phyloP scores from a whole-genome alignment of 768 basidiomycete genomes.

The Hydnomerulius pinastri region DNA sequence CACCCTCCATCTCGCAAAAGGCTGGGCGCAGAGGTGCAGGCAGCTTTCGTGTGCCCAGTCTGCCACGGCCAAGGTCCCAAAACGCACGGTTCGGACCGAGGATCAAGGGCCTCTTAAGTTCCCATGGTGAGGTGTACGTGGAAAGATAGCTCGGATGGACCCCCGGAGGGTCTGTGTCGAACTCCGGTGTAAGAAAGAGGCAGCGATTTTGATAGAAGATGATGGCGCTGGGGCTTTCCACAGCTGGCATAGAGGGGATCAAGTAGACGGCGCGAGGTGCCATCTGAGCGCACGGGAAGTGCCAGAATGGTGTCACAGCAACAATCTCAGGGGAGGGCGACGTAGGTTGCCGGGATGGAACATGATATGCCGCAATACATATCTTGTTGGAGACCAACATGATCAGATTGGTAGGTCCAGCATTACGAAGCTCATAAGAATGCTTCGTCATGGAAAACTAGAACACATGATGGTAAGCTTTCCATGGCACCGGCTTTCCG shows the following conservation, averaged over 20 bases:
- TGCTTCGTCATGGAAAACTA: not conserved
- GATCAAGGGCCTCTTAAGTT: slow-evolving; percentile 5
- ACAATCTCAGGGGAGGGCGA: not conserved
- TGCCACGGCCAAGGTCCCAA: slow-evolving; percentile 12
- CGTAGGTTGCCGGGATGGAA: not conserved
- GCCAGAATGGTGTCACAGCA: slow-evolving; percentile 5
- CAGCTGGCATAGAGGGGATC: slow-evolving; percentile 11
- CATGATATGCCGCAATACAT: not conserved
- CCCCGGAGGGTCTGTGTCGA: slow-evolving; percentile 8
- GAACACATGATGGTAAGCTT: not conserved
- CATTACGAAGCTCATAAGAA: not conserved
- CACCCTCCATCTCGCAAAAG: slow-evolving; percentile 2
- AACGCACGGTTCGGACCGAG: slow-evolving; percentile 15
- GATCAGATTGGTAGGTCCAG: not conserved
- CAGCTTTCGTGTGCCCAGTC: slow-evolving; percentile 4
- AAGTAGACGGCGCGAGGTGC: slow-evolving; percentile 9
- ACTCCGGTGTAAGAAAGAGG: slow-evolving; percentile 10
- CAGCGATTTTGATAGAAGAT: slow-evolving; percentile 10
- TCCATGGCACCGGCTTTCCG: not conserved
- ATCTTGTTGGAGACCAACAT: not conserved
- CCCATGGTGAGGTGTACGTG: slow-evolving; percentile 8
- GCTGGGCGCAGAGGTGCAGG: slow-evolving; percentile 5
- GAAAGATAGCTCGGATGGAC: slow-evolving; percentile 15
- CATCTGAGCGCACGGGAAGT: slow-evolving; percentile 9
- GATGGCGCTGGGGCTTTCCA: slow-evolving; percentile 7